phyloP scores from a whole-genome alignment of 2,329 filamentous ascomycete genomes.

The Trichoderma gracile region DNA sequence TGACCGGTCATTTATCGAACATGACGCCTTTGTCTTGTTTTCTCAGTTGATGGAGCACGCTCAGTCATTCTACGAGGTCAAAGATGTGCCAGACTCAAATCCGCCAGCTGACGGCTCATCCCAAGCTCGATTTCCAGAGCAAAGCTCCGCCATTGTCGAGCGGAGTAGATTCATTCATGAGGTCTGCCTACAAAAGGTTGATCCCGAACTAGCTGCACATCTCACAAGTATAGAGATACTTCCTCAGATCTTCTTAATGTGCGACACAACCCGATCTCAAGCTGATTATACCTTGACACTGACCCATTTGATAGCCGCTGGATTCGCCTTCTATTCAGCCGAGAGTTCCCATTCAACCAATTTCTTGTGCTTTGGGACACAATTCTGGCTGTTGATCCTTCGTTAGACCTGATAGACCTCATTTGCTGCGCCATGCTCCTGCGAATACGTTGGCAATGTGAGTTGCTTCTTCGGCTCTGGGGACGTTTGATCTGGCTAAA shows the following conservation, averaged over 20 bases:
- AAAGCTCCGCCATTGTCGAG: constrained; percentile 68
- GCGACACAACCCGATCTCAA: constrained; percentile 24
- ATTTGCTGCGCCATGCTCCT: constrained; percentile 95
- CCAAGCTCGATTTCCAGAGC: constrained; percentile 34
- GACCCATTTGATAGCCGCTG: constrained; percentile 63
- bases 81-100: constrained; percentile 26
- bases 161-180: constrained; percentile 88
- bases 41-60: constrained; percentile 84
- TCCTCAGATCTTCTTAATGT: constrained; percentile 97
- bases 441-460: constrained; percentile 85
- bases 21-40: constrained; percentile 87
- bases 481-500: not conserved
- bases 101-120: constrained; percentile 28
- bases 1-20: constrained; percentile 75
- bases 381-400: constrained; percentile 82
- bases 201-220: constrained; percentile 80
- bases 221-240: constrained; percentile 81
- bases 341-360: constrained; percentile 88
- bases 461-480: constrained; percentile 37
- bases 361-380: constrained; percentile 86
- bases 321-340: constrained; percentile 88
- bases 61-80: constrained; percentile 81
- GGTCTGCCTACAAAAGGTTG: constrained; percentile 71
- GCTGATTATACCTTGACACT: not conserved
- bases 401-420: constrained; percentile 77